Base-by-base conservation (phyloP, 345 rosid species). In the Alliaria petiolata region DNA sequence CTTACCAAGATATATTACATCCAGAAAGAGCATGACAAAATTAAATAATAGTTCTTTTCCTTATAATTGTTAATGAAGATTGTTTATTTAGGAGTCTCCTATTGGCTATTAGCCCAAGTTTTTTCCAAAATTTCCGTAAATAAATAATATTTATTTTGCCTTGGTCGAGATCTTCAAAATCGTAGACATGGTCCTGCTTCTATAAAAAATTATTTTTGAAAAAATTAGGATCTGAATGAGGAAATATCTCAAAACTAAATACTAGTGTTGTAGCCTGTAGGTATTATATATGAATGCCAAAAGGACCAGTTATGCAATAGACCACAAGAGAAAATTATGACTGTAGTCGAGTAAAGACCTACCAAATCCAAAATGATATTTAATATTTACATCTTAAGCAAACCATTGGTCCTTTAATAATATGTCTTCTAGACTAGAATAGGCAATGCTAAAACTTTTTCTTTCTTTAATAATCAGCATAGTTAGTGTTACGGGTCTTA, bases 371-470 rank as follows among this genome's bases (percentile, higher is more conserved):
- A 22, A 59, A 22, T 59, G 33, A 59, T 59, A 8, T 1, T 19
- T 30, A 2, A 40, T 8, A 60, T 58, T 56, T 59, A 59, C 47
- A 59, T 59, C 14, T 3, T 31, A 60, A 60, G 65, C 65, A 60
- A 40, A 50, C 65, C 8, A n/a, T 26, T 22, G 25, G 25, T 25
- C 26, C 36, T n/a, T 40, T 13, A 60, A n/a, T 49, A 17, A 49
- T 22, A 26, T 14, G 22, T 42, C 65, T 60, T 40, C 65, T 60
- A 40, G 65, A 60, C 50, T 60, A 40, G 65, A 40, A 60, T 40
- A 60, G 22, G 13, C 34, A 13, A 54, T 31, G 39, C 57, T 28
- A 28, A 7, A 52, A 28, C 5, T 28, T 28, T 15, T 14, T 52
- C 33, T 25, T 50, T 50, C 8, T 50, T 47, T 47, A 19, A 7